Evolutionary conservation across 176 grass and related monocot species (phyloP), one percentile per base, ranked within the genome.

Genomic region (Bonia amplexicaulis): DNA sequence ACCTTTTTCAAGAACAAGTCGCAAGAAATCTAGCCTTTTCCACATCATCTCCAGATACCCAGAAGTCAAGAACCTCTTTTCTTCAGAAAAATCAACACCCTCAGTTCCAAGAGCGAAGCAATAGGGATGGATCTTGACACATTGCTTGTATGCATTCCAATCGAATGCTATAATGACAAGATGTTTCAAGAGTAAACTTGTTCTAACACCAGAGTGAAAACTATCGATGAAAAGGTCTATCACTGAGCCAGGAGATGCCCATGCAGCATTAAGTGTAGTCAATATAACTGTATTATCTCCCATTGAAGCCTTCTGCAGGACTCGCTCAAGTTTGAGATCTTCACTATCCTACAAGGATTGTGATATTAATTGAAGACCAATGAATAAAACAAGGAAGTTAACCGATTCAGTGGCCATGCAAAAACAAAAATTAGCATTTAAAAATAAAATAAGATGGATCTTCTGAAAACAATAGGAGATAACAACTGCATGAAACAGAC

Each of bases 1-100:
- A 52, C 91, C 94, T 87, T 93, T 96, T 87, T 89, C 87, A 89
- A 96, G 94, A 75, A 96, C 81, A n/a, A 89, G 39, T 31, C 88
- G 62, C 26, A 96, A 89, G 79, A 96, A 96, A 73, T 93, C 77
- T 29, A 96, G 42, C 53, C 93, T 91, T 93, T 76, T 90, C 93
- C 93, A 96, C 93, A 96, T 96, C 93, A 96, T 93, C 47, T 86
- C 75, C 46, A 96, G 76, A 89, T 96, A 96, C 9, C 94, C 91
- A 71, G 78, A 16, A 67, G 94, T 88, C 81, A 85, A 80, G 53
- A 96, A 96, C 51, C 27, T 89, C 77, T 93, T 89, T 67, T 96
- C 94, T 76, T 77, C 44, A 48, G 87, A 96, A 73, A 93, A 93
- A 51, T 96, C 87, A 27, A 87, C 77, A 55, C 78, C 73, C 29